These are phyloP conservation scores for Sporothrix brasiliensis DNA, from an alignment of 2,329 filamentous ascomycete genomes.

Conservation along the genomic window DNA sequence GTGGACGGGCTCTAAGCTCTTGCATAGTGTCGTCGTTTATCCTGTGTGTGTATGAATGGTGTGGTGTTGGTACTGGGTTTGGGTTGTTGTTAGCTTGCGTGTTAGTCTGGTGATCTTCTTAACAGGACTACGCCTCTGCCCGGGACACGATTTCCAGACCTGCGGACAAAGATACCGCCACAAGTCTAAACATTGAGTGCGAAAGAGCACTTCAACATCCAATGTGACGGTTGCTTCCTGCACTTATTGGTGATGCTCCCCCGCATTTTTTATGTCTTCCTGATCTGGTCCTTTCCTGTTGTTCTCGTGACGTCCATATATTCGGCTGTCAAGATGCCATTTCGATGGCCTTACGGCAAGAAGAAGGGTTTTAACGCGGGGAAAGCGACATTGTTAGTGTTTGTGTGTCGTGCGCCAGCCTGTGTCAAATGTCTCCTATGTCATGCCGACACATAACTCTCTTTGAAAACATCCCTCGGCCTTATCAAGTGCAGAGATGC, in stretches of 20 bases:
- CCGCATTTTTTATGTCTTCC: not conserved
- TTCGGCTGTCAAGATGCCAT: not conserved
- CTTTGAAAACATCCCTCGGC: not conserved
- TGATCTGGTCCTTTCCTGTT: not conserved
- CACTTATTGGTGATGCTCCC: not conserved
- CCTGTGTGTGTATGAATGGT: not conserved
- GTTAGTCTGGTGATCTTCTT: conserved; percentile 9
- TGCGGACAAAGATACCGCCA: not conserved
- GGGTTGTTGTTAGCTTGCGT: not conserved
- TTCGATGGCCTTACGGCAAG: conserved; percentile 8
- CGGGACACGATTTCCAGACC: conserved; percentile 18
- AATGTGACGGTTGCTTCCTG: not conserved
- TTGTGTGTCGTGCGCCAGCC: not conserved
- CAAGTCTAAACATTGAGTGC: too few species aligned
- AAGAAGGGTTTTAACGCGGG: not conserved
- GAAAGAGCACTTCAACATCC: not conserved
- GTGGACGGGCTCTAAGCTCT: not conserved
- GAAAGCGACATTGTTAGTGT: not conserved
- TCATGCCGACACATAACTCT: not conserved
- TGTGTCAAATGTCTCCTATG: not conserved
- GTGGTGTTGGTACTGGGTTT: not conserved
- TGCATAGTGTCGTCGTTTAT: not conserved
- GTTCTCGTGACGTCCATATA: too few species aligned
- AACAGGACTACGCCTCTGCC: not conserved
- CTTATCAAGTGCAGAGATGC: not conserved